Conservation (phyloP, 768 basidiomycete species). For the Boletus subparvulus region DNA sequence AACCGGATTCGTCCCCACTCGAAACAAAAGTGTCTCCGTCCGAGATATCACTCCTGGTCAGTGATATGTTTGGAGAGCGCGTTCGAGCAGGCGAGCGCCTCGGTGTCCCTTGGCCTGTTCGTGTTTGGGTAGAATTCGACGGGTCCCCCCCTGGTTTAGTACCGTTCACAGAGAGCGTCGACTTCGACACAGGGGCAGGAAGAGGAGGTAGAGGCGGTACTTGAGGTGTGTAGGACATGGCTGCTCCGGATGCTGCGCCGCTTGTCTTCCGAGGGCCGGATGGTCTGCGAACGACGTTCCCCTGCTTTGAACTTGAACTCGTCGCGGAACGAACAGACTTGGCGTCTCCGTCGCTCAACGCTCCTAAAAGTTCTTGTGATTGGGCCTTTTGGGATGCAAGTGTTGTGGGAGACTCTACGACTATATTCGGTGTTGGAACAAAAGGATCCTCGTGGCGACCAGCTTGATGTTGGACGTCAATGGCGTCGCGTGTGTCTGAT, state of each 20-base stretch:
- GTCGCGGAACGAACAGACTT: conserved; percentile 26
- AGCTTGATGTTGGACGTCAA: conserved; percentile 15
- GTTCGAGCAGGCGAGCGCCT: conserved; percentile 9
- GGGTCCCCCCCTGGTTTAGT: conserved; percentile 7
- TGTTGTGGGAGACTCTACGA: conserved; percentile 27
- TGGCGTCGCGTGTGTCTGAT: conserved; percentile 6
- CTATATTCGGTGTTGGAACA: background rate
- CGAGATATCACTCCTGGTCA: conserved; percentile 26
- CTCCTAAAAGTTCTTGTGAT: conserved; percentile 19
- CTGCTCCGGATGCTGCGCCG: conserved; percentile 62
- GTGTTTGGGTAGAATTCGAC: conserved; percentile 1
- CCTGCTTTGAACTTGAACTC: conserved; percentile 29
- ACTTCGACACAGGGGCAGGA: conserved; percentile 19
- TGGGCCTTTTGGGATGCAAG: conserved; percentile 4
- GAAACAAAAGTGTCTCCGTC: conserved; percentile 29
- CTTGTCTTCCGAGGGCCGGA: conserved; percentile 40
- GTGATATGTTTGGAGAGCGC: conserved; percentile 21
- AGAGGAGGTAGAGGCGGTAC: conserved; percentile 38
- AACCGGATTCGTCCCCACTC: conserved; percentile 32
- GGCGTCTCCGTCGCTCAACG: conserved; percentile 23
- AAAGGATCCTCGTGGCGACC: conserved; percentile 23
- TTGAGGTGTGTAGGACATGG: conserved; percentile 60
- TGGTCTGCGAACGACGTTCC: conserved; percentile 14
- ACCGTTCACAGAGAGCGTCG: conserved; percentile 16
- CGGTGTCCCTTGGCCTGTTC: background rate